Evolutionary conservation across 78 protist species (phyloP).

Genomic region (Speleostelium caveatum): DNA sequence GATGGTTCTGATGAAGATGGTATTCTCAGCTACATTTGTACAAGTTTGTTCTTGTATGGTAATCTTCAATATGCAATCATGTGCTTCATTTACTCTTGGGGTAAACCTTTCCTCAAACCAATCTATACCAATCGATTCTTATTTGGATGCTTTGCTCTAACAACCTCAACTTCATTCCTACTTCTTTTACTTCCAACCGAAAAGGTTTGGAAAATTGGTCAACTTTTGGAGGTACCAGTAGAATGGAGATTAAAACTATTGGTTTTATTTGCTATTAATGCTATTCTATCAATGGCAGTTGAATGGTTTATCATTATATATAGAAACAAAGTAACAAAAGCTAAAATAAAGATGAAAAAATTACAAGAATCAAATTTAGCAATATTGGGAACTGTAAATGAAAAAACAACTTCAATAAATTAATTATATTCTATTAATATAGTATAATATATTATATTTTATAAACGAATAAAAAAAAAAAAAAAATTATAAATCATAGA

Average conservation of each 20-base stretch:
- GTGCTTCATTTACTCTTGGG: slow-evolving; percentile 51
- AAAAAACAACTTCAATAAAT: slow-evolving; percentile 7
- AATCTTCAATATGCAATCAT: slow-evolving; percentile 57
- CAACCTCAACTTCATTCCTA: slow-evolving; percentile 7
- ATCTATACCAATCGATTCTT: slow-evolving; percentile 49
- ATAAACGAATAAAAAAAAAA: too few species aligned
- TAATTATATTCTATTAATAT: neutral
- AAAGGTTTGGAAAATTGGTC: neutral
- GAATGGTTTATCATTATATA: slow-evolving; percentile 37
- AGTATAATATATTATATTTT: too few species aligned
- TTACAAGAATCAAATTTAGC: neutral
- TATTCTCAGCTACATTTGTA: neutral
- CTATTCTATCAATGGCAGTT: slow-evolving; percentile 2
- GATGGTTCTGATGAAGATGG: neutral
- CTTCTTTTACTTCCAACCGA: slow-evolving; percentile 14
- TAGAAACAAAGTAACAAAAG: neutral
- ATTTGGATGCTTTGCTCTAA: slow-evolving; percentile 13
- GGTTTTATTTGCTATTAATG: slow-evolving; percentile 15
- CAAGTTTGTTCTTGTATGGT: slow-evolving; percentile 44
- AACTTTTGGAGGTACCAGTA: neutral
- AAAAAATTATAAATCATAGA: too few species aligned
- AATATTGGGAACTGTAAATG: slow-evolving; percentile 4
- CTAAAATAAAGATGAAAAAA: slow-evolving; percentile 4
- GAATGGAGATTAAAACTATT: slow-evolving; percentile 21
- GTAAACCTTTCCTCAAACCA: slow-evolving; percentile 58